Conservation (phyloP, 208 protist genomes). For the Trypanosoma boissoni region DNA sequence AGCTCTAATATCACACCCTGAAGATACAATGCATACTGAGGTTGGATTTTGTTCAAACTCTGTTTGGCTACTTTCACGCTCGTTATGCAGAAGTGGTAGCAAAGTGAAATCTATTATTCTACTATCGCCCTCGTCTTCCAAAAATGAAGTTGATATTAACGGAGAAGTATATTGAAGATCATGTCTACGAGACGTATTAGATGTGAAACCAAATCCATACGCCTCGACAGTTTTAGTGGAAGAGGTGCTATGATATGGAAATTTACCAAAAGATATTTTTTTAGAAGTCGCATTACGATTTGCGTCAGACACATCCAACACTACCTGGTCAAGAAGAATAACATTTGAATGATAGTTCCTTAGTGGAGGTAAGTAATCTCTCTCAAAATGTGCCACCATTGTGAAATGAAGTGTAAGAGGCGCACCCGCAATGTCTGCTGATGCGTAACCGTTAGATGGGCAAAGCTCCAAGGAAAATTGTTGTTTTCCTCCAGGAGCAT, state of each 20-base stretch:
- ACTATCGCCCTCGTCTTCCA: conserved; percentile 15
- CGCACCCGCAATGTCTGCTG: conserved; percentile 25
- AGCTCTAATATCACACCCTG: conserved; percentile 19
- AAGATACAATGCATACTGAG: conserved; percentile 57
- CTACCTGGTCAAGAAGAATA: conserved; percentile 49
- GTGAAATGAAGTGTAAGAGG: conserved; percentile 48
- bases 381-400: conserved; percentile 37
- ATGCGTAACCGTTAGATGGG: conserved; percentile 27
- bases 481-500: conserved; percentile 42
- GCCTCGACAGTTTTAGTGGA: conserved; percentile 24
- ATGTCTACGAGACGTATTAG: conserved; percentile 30
- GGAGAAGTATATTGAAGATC: conserved; percentile 17
- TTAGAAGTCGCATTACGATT: not conserved
- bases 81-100: conserved; percentile 36
- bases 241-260: conserved; percentile 8
- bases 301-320: conserved; percentile 46
- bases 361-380: conserved; percentile 10
- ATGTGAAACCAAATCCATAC: conserved; percentile 62
- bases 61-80: conserved; percentile 34
- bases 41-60: conserved; percentile 51
- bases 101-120: conserved; percentile 50
- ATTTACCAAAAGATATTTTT: not conserved
- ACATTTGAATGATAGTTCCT: conserved; percentile 52
- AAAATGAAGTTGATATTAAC: conserved; percentile 9
- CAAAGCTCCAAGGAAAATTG: conserved; percentile 41